Conservation (phyloP, 2,329 filamentous ascomycete genomes). For the Pezicula rhizophila region DNA sequence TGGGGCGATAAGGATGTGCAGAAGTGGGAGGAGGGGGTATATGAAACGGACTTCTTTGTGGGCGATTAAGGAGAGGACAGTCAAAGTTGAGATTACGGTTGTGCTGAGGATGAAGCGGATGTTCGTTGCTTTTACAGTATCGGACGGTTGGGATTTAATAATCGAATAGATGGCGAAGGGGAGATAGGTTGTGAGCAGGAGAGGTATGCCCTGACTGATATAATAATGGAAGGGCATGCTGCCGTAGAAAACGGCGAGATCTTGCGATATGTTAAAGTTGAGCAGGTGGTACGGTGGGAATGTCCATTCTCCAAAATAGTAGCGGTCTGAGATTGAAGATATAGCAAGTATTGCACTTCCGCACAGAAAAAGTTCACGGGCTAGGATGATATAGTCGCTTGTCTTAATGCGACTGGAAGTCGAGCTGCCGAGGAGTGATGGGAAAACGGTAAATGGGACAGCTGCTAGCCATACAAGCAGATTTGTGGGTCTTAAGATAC, state of each 20-base stretch:
- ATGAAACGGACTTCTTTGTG: conserved; percentile 98
- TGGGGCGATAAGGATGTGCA: conserved; percentile 74
- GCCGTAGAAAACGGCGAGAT: conserved; percentile 88
- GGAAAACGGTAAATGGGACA: conserved; percentile 44
- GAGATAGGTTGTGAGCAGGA: conserved; percentile 76
- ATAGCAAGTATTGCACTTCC: conserved; percentile 54
- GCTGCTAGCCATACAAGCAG: conserved; percentile 75
- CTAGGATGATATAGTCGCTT: conserved; percentile 41
- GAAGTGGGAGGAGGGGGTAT: conserved; percentile 81
- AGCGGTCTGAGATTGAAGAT: conserved; percentile 63
- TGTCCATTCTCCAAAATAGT: conserved; percentile 81
- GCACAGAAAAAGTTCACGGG: conserved; percentile 60
- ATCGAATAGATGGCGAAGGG: conserved; percentile 68
- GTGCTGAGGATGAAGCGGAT: conserved; percentile 39
- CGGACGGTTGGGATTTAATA: conserved; percentile 34
- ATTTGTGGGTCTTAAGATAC: conserved; percentile 86
- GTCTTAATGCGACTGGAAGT: conserved; percentile 11
- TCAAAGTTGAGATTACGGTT: conserved; percentile 57
- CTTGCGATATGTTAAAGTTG: conserved; percentile 84
- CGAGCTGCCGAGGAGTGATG: conserved; percentile 35
- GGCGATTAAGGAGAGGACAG: conserved; percentile 67
- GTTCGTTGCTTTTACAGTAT: conserved; percentile 28
- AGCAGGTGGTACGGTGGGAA: conserved; percentile 85
- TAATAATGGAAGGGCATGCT: conserved; percentile 91
- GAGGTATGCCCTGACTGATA: conserved; percentile 78